Base-by-base conservation (phyloP, 106 monocot species). In the Acanthochlamys bracteata region DNA sequence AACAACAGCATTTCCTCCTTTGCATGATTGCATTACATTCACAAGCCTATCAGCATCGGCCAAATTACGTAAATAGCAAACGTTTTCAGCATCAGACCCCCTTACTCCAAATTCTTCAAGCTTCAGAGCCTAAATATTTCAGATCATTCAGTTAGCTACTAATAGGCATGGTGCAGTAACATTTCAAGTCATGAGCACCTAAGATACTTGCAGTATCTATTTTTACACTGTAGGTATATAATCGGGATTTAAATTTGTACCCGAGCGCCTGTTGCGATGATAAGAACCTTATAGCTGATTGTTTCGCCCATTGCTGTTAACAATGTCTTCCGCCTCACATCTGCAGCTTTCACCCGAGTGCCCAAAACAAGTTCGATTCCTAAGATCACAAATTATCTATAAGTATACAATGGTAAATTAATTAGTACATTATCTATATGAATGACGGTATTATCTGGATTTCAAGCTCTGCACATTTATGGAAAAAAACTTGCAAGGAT, bases 191-290 rank as follows among this genome's bases (percentile, higher is more conserved):
- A 45, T 45, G 7, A 9, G 43, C 7, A 45, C 7, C 43, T 9
- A 45, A 45, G 7, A 13, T 7, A 45, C 43, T 45, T 45, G 43
- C 43, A 13, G 7, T 45, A 9, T 45, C 7, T 45, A 13, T 9
- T 45, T 13, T 45, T 45, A 9, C 43, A 45, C 13, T 7, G 43
- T 7, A 45, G 13, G 13, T 45, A 45, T 45, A 45, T 45, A 45
- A 45, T 45, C 13, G 70, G 41, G 63, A 67, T 69, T 64, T 66
- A 73, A 65, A 69, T 39, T 41, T 68, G 27, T 88, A 96, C 95
- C 90, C 87, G 84, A 73, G 95, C 95, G 80, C 95, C 95, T 56
- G 95, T 90, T 69, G 95, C 95, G 61, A 96, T 80, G 23, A 96
- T 81, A 10, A 96, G 82, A 78, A 74, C 73, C 58, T 83, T 88